A percentile compares a stretch with the other conserved stretches of the same genome.
phyloP scores from a whole-genome alignment of 768 basidiomycete species.

The Agrocybe pediades region DNA sequence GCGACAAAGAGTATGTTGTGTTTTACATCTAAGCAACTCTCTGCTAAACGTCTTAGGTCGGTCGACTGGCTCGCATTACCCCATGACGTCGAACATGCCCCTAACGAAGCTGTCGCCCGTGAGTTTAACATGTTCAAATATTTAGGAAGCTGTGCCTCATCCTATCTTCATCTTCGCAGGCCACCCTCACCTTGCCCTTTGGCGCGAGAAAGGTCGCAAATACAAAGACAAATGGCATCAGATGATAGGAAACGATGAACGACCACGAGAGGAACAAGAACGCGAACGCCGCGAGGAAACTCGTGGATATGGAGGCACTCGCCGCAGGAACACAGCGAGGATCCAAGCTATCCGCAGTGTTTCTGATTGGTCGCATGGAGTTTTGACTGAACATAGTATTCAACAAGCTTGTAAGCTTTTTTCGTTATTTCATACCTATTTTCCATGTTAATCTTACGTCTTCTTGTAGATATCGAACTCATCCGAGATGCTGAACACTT shows the following conservation, averaged over 20 bases:
- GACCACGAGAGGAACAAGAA: not conserved
- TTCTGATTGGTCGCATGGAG: conserved; percentile 93
- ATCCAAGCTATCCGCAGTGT: conserved; percentile 88
- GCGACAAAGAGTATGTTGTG: conserved; percentile 47
- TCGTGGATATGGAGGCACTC: conserved; percentile 24
- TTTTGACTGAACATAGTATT: conserved; percentile 86
- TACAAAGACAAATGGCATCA: conserved; percentile 72
- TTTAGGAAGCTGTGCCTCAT: not conserved
- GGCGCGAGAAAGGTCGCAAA: conserved; percentile 54
- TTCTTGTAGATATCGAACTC: conserved; percentile 70
- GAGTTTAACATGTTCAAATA: conserved; percentile 14
- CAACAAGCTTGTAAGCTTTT: conserved; percentile 83
- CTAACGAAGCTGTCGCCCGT: conserved; percentile 69
- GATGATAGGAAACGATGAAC: not conserved
- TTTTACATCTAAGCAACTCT: not conserved
- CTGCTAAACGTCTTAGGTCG: conserved; percentile 32
- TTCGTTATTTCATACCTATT: not conserved
- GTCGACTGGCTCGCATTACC: conserved; percentile 80
- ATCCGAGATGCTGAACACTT: conserved; percentile 86
- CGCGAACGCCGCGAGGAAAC: not conserved
- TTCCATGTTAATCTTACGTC: not conserved
- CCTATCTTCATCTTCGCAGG: conserved; percentile 23
- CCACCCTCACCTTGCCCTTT: conserved; percentile 71
- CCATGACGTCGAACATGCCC: conserved; percentile 61
- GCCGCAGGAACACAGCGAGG: conserved; percentile 52